Evolutionary conservation across 2,329 filamentous ascomycete genomes (phyloP), one percentile per base, ranked within the genome.

Genomic region (Calonectria naviculata): DNA sequence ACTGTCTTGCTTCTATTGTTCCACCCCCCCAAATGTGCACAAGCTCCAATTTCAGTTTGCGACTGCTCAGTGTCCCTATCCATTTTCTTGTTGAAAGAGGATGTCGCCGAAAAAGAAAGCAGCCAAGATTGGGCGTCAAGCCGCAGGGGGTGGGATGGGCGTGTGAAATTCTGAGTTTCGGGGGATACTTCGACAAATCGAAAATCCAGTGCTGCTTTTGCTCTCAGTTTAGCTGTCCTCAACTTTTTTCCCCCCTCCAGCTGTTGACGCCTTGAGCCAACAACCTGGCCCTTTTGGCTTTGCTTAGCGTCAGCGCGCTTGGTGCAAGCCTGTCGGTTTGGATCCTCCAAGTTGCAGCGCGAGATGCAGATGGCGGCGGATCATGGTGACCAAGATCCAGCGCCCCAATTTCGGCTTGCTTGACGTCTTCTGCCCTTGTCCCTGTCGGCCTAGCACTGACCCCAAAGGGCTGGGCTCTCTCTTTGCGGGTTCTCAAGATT

Each of bases 171-270:
- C 72, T 58, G 61, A 70, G 73, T 71, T 62, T 74, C 49, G 56
- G 41, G 13, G 31, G 31, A 46, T 41, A 56, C 49, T 41, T 21
- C n/a, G 28, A 68, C 52, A 26, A 65, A 67, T 65, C 62, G 49
- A 69, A 70, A 78, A 81, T 81, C 81, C 77, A 79, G 78, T 76
- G 80, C 81, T 81, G 81, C 81, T 81, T 82, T 80, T 72, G 73
- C 74, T 54, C 19, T 47, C 47, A 60, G 38, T 28, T 28, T 66
- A n/a, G 29, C 49, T 52, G 49, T 46, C 60, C 44, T 46, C 52
- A 28, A 17, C 17, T 58, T 26, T 49, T 49, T 52, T 52, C 9
- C 34, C 15, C 42, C 21, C 52, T 38, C 52, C 21, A 34, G 52
- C 17, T 56, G 52, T 46, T 41, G 49, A 17, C 52, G 41, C 61